Conservation (phyloP, 345 rosid species). For the Geranium rotundifolium region DNA sequence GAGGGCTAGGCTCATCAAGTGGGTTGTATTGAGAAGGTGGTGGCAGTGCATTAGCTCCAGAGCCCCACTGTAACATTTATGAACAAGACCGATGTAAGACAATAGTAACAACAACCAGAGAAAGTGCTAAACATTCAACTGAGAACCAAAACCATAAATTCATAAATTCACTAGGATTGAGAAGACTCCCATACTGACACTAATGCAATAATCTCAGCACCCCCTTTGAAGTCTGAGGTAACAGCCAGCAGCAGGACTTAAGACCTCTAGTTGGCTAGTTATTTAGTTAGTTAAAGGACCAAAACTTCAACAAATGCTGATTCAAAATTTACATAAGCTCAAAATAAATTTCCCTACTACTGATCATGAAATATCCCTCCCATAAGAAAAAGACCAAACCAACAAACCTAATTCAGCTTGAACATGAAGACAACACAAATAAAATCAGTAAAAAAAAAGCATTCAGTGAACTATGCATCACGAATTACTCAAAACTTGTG, state of each 20-base stretch:
- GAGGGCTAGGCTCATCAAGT: slow-evolving; percentile 55
- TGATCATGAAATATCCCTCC: not conserved
- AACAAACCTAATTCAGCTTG: too few relatives aligned
- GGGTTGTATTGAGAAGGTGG: slow-evolving; percentile 18
- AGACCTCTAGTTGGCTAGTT: not conserved
- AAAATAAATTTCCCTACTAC: not conserved
- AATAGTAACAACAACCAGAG: too few relatives aligned
- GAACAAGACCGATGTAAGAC: not conserved
- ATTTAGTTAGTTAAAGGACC: not conserved
- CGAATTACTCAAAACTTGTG: not conserved
- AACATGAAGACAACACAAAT: not conserved
- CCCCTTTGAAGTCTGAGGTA: not conserved
- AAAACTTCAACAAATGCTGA: not conserved
- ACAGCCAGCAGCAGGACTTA: not conserved
- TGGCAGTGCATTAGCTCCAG: not conserved
- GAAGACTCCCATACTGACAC: not conserved
- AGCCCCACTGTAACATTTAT: not conserved
- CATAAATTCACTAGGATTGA: not conserved
- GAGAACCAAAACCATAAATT: not conserved
- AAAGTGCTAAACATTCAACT: not conserved
- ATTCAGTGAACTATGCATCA: not conserved
- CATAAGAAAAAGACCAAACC: not conserved
- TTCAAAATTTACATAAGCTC: not conserved
- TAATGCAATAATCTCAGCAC: not conserved
- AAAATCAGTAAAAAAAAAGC: not conserved